Percentiles rank a stretch among this genome's conserved stretches.
phyloP scores from a whole-genome alignment of 768 basidiomycete species.

The Lactarius trivialis region DNA sequence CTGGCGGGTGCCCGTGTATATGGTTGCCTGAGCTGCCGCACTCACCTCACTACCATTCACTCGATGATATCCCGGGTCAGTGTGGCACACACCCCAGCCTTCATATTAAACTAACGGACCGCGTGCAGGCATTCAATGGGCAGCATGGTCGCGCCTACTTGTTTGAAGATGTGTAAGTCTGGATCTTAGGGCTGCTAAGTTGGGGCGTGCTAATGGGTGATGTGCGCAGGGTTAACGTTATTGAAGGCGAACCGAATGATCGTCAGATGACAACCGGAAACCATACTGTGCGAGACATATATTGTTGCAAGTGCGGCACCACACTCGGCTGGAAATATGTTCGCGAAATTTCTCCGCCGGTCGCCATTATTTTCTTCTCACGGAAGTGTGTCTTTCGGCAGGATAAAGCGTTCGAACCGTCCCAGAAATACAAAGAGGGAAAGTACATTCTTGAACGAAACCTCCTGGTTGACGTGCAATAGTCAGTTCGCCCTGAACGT shows the following conservation, averaged over 20 bases:
- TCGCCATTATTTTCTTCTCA: conserved; percentile 7
- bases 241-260: conserved; percentile 85
- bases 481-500: conserved; percentile 24
- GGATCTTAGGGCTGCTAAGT: conserved; percentile 18
- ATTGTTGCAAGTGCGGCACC: conserved; percentile 82
- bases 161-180: conserved; percentile 84
- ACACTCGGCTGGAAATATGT: conserved; percentile 99
- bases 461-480: conserved; percentile 82
- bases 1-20: conserved; percentile 81
- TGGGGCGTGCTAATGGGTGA: conserved; percentile 12
- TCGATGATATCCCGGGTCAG: conserved; percentile 85
- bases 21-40: conserved; percentile 80
- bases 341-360: conserved; percentile 29
- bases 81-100: conserved; percentile 14
- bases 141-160: conserved; percentile 95
- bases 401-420: conserved; percentile 86
- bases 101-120: conserved; percentile 19
- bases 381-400: conserved; percentile 30
- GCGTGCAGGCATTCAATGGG: conserved; percentile 83
- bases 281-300: conserved; percentile 94
- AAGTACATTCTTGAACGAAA: conserved; percentile 96
- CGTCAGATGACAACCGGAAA: conserved; percentile 95
- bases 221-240: conserved; percentile 72
- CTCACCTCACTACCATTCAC: conserved; percentile 86
- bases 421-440: conserved; percentile 98